Base-by-base conservation (phyloP, 441 rosid species). In the Heliophila coronopifolia region DNA sequence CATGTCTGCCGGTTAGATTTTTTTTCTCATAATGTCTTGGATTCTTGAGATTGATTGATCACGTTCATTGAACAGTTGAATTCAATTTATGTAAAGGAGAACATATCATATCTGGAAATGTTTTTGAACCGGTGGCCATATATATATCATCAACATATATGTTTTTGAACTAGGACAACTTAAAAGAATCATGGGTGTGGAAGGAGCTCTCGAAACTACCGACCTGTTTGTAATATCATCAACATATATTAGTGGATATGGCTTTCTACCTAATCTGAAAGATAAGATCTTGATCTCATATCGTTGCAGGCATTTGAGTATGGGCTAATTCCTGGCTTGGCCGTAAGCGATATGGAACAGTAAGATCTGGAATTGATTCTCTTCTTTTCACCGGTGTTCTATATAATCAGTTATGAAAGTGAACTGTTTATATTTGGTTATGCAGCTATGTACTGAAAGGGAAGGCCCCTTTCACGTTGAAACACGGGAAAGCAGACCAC, bases 401-500 rank as follows among this genome's bases (percentile, higher is more conserved):
- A 1, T 25, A 13, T 5, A 26, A 38, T 37, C 55, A 17, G 16
- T 28, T 11, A 16, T 42, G n/a, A n/a, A 1, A n/a, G 9, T 54
- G 57, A 51, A 25, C 41, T 60, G 6, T 28, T 18, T 28, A 16
- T 41, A 26, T 41, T 27, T 61, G 31, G 17, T 64, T 35, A 63
- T 34, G 59, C 84, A 87, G 98, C 78, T 87, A 87, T 60, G 53
- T 87, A 53, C 52, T 83, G 40, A 92, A 60, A 76, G 96, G 96
- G 61, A 87, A 67, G 68, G 71, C 63, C 18, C 84, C 95, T 12
- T 71, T 75, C 63, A 87, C 96, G 3, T 70, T 92, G 58, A 83
- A 83, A 69, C 96, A 87, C 56, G 95, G 98, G 38, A 85, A 81
- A 69, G 89, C 92, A 34, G 98, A 92, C 63, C 86, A 87, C 15